Conservation (phyloP, 139 green algal genomes). For the Zygnema cylindricum region DNA sequence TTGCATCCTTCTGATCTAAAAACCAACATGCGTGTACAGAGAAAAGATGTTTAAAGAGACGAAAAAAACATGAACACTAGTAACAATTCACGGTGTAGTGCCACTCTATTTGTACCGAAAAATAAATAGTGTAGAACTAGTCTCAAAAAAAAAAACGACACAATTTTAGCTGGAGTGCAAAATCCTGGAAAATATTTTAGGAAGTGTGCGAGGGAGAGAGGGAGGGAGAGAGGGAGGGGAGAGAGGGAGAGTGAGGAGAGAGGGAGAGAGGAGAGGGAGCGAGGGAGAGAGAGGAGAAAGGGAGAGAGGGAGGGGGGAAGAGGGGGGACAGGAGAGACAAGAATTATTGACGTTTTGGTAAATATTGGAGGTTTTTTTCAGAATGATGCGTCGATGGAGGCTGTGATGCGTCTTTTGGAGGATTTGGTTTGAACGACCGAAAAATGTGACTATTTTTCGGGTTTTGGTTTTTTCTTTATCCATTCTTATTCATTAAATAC, state of each 20-base stretch:
- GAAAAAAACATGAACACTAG: no score
- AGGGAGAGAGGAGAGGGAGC: neutral
- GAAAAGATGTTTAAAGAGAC: no score
- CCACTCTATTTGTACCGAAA: no score
- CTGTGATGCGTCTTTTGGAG: slow-evolving; percentile 10
- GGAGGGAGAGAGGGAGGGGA: neutral
- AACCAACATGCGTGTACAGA: no score
- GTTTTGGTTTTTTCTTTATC: neutral
- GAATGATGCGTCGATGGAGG: slow-evolving; percentile 29
- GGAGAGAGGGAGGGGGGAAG: neutral
- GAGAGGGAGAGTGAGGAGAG: neutral
- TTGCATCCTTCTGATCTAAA: no score
- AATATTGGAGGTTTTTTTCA: neutral
- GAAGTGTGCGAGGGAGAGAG: neutral
- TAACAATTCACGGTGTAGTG: no score
- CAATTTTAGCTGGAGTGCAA: no score
- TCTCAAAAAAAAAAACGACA: no score
- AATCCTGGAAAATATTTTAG: no score
- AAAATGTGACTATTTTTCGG: no score
- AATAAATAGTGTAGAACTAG: no score
- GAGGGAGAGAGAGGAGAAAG: neutral
- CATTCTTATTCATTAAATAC: neutral
- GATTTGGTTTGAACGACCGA: no score
- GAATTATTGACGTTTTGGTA: neutral
- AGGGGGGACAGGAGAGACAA: neutral